These are phyloP conservation scores for Cryptosporidium meleagridis DNA, from an alignment of 169 alveolate species.

Conservation along the genomic window DNA sequence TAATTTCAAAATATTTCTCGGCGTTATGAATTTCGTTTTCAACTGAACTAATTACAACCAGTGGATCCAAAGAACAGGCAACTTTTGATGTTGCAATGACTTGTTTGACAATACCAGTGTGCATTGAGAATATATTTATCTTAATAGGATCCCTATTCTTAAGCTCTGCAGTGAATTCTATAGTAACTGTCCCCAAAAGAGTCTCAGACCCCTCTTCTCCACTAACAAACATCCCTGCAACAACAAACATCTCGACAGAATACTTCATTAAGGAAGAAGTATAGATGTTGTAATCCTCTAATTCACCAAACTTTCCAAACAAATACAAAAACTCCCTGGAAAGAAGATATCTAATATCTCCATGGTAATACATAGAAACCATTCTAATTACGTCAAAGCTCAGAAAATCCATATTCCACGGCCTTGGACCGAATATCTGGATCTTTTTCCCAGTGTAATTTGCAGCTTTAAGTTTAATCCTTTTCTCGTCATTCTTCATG, in stretches of 20 bases:
- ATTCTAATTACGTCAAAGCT: slow-evolving; percentile 20
- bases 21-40: neutral
- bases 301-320: neutral
- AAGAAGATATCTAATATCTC: slow-evolving; percentile 23
- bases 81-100: slow-evolving; percentile 40
- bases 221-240: slow-evolving; percentile 35
- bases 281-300: neutral
- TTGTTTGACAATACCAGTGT: slow-evolving; percentile 19
- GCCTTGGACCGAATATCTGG: slow-evolving; percentile 72
- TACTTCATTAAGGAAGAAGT: slow-evolving; percentile 10
- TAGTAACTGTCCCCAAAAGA: slow-evolving; percentile 16
- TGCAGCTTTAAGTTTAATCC: neutral
- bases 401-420: slow-evolving; percentile 63
- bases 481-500: slow-evolving; percentile 4
- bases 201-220: slow-evolving; percentile 30
- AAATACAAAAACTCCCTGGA: slow-evolving; percentile 15
- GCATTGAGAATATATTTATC: slow-evolving; percentile 13
- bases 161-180: slow-evolving; percentile 4
- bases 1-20: neutral
- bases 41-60: slow-evolving; percentile 7
- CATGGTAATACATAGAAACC: neutral
- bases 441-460: slow-evolving; percentile 16
- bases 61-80: slow-evolving; percentile 32
- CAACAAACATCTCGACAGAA: slow-evolving; percentile 44
- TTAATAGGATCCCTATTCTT: neutral